Base-by-base conservation (phyloP, 208 protist genomes). In the Wallacemonas collosoma region DNA sequence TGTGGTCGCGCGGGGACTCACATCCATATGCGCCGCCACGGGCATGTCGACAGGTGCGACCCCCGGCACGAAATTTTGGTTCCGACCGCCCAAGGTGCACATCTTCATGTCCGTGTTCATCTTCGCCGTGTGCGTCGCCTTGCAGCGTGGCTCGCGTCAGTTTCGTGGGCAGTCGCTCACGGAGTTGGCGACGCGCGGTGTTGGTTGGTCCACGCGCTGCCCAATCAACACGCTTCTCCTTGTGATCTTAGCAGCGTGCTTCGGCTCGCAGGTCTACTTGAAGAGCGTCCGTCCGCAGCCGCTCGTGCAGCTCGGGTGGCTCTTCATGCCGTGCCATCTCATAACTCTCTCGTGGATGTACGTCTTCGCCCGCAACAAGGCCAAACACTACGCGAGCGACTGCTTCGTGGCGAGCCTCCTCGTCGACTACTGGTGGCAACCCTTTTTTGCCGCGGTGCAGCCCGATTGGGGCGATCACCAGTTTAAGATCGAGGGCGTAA, bases 271-370 rank as follows among this genome's bases (percentile, higher is more conserved):
- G 53, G 73, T 89, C 45, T 73, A 82, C 45, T 71, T 75, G 2
- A 94, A 94, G 73, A 57, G 51, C 6, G 58, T 66, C 17, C 77
- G 89, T 0, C 78, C 80, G 39, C 71, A 83, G 57, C 85, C 86
- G 36, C 71, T 92, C n/a, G 79, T 94, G n/a, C 89, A 94, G 73
- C 71, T 94, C 5, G 80, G 82, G 26, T 94, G 89, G 89, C 70
- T 94, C 62, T 68, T 94, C 36, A 94, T 94, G 89, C 89, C 89
- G 26, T 94, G 89, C 80, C 89, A 94, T 68, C 41, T 94, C 50
- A 83, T 87, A 47, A 90, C 85, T 7, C 69, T 80, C 7, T 63
- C 78, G 40, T 94, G 89, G 89, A 57, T 72, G 35, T 82, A 71
- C 43, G 70, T 92, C 5, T 76, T 94, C 0, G 50, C 83, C 14